phyloP scores from a whole-genome alignment of 495 filamentous ascomycete genomes.

The Staphylotrichum longicolle region DNA sequence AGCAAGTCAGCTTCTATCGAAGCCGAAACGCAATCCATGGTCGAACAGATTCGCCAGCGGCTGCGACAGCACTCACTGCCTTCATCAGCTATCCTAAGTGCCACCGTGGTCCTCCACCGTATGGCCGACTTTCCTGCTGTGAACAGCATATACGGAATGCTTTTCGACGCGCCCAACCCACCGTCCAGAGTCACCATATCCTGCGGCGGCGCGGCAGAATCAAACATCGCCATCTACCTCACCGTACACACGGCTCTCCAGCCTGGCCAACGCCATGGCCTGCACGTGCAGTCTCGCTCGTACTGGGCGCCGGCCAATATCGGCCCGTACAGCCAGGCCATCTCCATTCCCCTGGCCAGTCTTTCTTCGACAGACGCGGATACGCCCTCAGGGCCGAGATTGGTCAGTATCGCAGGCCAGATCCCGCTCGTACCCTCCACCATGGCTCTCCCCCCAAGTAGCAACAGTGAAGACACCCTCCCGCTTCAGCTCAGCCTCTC shows the following conservation, averaged over 20 bases:
- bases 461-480: constrained; percentile 10
- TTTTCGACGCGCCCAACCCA: constrained; percentile 74
- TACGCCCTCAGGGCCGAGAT: constrained; percentile 4
- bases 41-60: constrained; percentile 34
- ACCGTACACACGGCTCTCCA: constrained; percentile 31
- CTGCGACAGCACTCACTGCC: constrained; percentile 34
- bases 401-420: constrained; percentile 71
- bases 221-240: constrained; percentile 55
- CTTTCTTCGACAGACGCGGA: not conserved
- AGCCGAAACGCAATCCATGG: constrained; percentile 36
- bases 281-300: constrained; percentile 90
- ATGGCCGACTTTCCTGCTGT: constrained; percentile 75
- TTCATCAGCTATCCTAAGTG: constrained; percentile 62
- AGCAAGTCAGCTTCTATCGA: constrained; percentile 29
- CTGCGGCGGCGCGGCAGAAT: constrained; percentile 55
- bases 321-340: constrained; percentile 92
- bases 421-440: constrained; percentile 81
- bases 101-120: constrained; percentile 70
- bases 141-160: constrained; percentile 69
- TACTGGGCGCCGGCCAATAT: constrained; percentile 99
- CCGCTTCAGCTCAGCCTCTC: constrained; percentile 50
- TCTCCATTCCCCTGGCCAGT: constrained; percentile 53
- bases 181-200: constrained; percentile 82
- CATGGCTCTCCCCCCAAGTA: constrained; percentile 58
- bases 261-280: constrained; percentile 47